Evolutionary conservation across 345 rosid genomes (phyloP).

Genomic region (Eucalyptus pauciflora): DNA sequence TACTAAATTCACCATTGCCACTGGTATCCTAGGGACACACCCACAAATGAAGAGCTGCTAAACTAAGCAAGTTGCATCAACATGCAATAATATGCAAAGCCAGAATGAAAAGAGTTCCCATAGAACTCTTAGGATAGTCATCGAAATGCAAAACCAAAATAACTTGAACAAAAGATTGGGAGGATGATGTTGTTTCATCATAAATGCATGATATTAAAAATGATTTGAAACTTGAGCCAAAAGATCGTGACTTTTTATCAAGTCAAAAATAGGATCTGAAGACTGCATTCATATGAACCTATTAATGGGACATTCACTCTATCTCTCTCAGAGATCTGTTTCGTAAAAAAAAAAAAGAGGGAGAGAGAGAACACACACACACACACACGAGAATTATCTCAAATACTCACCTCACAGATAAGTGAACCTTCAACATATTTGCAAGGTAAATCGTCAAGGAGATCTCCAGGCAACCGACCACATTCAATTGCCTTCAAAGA

Average conservation of each 20-base stretch:
- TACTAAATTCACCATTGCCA: background rate
- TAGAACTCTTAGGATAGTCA: background rate
- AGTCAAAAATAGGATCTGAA: background rate
- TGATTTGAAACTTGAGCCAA: background rate
- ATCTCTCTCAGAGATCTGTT: background rate
- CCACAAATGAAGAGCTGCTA: background rate
- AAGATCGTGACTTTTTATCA: background rate
- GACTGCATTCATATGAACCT: background rate
- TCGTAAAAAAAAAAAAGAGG: background rate
- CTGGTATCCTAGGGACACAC: background rate
- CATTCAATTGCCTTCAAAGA: conserved; percentile 74
- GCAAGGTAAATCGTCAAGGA: conserved; percentile 67
- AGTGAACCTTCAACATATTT: conserved; percentile 66
- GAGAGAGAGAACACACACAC: too few species aligned
- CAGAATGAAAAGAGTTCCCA: background rate
- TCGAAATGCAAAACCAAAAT: background rate
- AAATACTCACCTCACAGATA: conserved; percentile 63
- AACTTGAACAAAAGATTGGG: background rate
- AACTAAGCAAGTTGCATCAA: background rate
- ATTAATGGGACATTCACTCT: background rate
- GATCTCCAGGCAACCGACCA: conserved; percentile 80
- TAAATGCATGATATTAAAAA: background rate
- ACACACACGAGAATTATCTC: background rate
- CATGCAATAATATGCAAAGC: background rate
- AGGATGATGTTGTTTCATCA: background rate